Evolutionary conservation across 225 moss, liverwort and hornwort genomes (phyloP), one percentile per base, ranked within the genome.

Genomic region (Polytrichum commune): DNA sequence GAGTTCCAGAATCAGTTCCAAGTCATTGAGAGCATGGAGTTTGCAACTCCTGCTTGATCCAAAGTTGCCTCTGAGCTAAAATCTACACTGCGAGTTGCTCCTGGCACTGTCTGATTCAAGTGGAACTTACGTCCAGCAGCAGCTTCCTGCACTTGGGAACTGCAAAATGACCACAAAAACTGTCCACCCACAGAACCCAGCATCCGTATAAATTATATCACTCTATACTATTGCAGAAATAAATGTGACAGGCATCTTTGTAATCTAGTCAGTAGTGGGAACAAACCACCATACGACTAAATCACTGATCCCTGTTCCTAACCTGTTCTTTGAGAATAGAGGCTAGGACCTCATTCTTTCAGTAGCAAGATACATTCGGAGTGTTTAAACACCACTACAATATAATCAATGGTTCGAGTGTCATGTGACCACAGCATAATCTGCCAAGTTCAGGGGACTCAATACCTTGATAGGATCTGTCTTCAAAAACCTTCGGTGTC

Each of bases 121-220:
- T 91, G 94, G 61, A 98, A 98, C 54, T 81, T 77, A 64, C 90
- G 83, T 67, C 92, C 96, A 24, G 79, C 81, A 60, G 88, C 90
- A 10, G 85, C 91, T 81, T 98, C 92, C 63, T 90, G 88, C 60
- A 92, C 92, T 76, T 93, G 86, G 30, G 85, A 75, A 80, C 86
- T 84, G 81, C 93, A 92, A 75, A 91, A 98, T 62, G 95, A 93
- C 97, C 97, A 98, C 62, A 95, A 81, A 70, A 86, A 88, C 97
- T 97, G 92, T 56, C 74, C 78, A 75, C 28, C 55, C 79, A 74
- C 25, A 73, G 29, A 66, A 33, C 27, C 64, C 29, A 32, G 25
- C 54, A 63, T 72, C 74, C 74, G 73, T 9, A 24, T 35, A 63
- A 75, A 55, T 78, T 55, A 63, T 38, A 46, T 46, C 13, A 60